phyloP scores from a whole-genome alignment of 345 rosid genomes.

The Mallotus nudiflorus region DNA sequence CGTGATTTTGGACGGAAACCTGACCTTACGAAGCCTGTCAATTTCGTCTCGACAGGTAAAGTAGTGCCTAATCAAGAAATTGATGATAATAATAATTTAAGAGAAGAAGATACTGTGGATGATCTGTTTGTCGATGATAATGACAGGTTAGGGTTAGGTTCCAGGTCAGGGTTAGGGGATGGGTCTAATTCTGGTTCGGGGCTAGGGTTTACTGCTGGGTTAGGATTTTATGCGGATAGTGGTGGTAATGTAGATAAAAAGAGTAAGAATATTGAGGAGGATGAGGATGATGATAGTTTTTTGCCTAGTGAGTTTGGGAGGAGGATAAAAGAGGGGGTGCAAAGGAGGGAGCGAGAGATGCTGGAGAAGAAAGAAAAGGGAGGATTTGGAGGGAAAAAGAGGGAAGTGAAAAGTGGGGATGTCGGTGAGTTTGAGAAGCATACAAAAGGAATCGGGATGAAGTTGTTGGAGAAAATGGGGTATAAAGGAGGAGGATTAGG shows the following conservation, averaged over 20 bases:
- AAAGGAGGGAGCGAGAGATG: constrained; percentile 57
- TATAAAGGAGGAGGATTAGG: constrained; percentile 91
- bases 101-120: constrained; percentile 32
- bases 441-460: constrained; percentile 82
- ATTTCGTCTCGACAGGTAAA: constrained; percentile 70
- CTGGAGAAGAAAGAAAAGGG: constrained; percentile 62
- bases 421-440: constrained; percentile 73
- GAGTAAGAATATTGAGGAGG: constrained; percentile 19
- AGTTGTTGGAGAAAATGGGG: constrained; percentile 88
- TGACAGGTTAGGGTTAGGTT: constrained; percentile 34
- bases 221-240: constrained; percentile 24
- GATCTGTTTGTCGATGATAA: constrained; percentile 30
- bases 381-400: constrained; percentile 43
- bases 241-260: constrained; percentile 16
- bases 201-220: constrained; percentile 15
- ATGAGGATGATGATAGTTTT: constrained; percentile 39
- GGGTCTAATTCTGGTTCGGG: constrained; percentile 43
- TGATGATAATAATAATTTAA: constrained; percentile 44
- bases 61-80: constrained; percentile 71
- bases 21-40: constrained; percentile 80
- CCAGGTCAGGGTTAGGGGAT: constrained; percentile 39
- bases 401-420: constrained; percentile 41
- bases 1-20: constrained; percentile 47
- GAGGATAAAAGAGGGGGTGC: constrained; percentile 71
- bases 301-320: constrained; percentile 69